These are phyloP conservation scores for Trichosporon sp. DNA, from an alignment of 1,284 basidiomycete species.

Conservation along the genomic window DNA sequence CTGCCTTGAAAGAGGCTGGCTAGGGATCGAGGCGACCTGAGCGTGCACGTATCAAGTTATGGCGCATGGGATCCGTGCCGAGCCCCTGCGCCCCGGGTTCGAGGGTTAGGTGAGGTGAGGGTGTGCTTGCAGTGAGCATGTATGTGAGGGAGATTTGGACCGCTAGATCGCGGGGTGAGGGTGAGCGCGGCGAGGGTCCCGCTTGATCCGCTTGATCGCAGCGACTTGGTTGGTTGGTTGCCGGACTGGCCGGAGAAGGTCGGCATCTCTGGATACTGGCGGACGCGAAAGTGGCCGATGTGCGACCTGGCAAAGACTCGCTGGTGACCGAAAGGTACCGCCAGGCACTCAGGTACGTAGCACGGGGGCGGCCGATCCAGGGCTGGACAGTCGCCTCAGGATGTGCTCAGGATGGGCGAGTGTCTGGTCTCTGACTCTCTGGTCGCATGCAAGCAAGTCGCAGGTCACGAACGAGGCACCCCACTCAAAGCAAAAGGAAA, in stretches of 20 bases:
- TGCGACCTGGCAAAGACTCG: too few species aligned
- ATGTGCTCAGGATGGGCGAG: not conserved
- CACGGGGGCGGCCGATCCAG: conserved; percentile 2
- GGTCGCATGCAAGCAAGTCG: not conserved
- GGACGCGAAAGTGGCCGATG: not conserved
- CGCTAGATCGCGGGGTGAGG: not conserved
- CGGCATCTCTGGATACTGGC: not conserved
- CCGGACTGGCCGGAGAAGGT: not conserved
- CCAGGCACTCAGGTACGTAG: not conserved
- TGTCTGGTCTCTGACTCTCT: not conserved
- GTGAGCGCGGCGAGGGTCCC: not conserved
- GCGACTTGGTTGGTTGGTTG: not conserved
- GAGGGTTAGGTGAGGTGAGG: not conserved
- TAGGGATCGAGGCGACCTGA: not conserved
- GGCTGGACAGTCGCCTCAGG: not conserved
- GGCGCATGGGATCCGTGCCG: not conserved
- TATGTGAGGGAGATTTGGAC: too few species aligned
- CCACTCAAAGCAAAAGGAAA: too few species aligned
- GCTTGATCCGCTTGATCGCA: too few species aligned
- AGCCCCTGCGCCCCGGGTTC: not conserved
- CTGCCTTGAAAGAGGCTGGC: not conserved
- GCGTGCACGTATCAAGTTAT: not conserved
- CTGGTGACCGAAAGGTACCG: not conserved
- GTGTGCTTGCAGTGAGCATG: too few species aligned
- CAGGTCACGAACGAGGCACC: not conserved